These are phyloP conservation scores for Syzygium aqueum DNA, from an alignment of 345 rosid genomes.

Conservation along the genomic window DNA sequence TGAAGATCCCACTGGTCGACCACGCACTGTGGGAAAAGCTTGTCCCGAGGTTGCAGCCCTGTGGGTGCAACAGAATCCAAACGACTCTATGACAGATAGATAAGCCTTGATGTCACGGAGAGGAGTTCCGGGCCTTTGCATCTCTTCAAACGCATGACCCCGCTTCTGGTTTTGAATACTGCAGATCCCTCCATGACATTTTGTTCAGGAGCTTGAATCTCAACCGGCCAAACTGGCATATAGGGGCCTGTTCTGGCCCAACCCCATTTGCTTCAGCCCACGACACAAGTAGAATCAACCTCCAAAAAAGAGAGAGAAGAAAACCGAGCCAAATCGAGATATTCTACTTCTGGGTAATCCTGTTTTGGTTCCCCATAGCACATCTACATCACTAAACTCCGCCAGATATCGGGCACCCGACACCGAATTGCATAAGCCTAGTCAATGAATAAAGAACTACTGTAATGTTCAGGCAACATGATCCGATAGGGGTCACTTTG, in stretches of 20 bases:
- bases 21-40: conserved; percentile 67
- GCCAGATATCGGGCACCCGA: neutral
- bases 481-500: neutral
- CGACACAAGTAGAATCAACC: neutral
- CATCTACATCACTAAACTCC: neutral
- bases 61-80: conserved; percentile 53
- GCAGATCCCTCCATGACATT: conserved; percentile 66
- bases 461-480: neutral
- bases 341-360: neutral
- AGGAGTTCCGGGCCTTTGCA: conserved; percentile 72
- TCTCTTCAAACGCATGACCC: conserved; percentile 67
- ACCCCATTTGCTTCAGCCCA: neutral
- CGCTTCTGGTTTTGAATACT: conserved; percentile 73
- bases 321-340: neutral
- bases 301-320: neutral
- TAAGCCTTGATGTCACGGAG: conserved; percentile 69
- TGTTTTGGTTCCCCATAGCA: neutral
- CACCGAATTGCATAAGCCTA: neutral
- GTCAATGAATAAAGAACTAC: neutral
- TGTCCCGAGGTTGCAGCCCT: conserved; percentile 77
- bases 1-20: conserved; percentile 65
- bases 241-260: conserved; percentile 26
- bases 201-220: conserved; percentile 77
- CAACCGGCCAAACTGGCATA: conserved; percentile 65
- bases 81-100: conserved; percentile 61